A percentile compares a stretch with the other conserved stretches of the same genome.
phyloP scores from a whole-genome alignment of 192 early-diverging fungal genomes.

The Coemansia sp. region DNA sequence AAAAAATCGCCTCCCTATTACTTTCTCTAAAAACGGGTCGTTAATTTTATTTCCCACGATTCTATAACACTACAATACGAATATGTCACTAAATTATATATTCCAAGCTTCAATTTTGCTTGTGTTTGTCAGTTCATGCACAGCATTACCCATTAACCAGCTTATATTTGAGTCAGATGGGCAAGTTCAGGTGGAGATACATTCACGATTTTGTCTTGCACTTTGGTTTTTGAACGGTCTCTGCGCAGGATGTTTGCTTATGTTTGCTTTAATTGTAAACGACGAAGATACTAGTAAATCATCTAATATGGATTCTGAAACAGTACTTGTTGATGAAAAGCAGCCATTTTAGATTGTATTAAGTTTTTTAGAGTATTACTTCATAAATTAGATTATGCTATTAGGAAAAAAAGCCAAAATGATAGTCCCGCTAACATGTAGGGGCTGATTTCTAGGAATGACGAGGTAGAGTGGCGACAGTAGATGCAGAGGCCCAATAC shows the following conservation, averaged over 20 bases:
- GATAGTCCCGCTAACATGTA: neutral
- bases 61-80: neutral
- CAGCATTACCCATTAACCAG: neutral
- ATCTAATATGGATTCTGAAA: neutral
- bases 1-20: neutral
- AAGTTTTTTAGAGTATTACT: too few species aligned
- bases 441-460: neutral
- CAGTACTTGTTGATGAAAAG: neutral
- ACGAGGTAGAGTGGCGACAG: neutral
- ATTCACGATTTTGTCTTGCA: neutral
- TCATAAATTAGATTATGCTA: neutral
- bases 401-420: neutral
- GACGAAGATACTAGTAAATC: neutral
- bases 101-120: neutral
- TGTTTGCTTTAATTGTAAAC: neutral
- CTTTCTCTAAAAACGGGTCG: too few species aligned
- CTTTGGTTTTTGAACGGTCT: neutral
- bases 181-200: neutral
- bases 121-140: neutral
- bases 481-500: neutral
- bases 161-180: neutral
- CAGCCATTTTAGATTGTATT: neutral
- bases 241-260: neutral
- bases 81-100: neutral
- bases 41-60: neutral